Percentiles rank a stretch among this genome's conserved stretches.
phyloP scores from a whole-genome alignment of 768 basidiomycete genomes.

The Coprinellus micaceus region DNA sequence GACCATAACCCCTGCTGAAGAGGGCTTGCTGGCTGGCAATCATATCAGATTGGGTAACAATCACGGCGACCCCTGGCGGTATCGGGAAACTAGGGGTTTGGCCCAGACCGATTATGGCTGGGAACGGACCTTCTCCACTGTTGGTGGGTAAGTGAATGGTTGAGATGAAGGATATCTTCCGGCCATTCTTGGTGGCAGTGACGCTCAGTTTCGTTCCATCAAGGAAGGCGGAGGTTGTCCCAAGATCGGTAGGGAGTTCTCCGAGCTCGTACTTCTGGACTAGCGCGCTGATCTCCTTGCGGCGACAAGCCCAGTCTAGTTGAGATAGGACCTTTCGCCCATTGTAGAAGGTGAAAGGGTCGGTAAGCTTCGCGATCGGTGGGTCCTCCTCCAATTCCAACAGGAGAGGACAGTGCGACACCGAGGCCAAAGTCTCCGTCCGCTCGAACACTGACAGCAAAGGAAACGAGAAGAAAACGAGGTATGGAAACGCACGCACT shows the following conservation, averaged over 20 bases:
- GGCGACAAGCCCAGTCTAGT: neutral
- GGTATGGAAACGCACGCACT: too few species aligned
- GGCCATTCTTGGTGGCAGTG: neutral
- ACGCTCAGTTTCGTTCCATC: neutral
- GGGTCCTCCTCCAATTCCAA: too few species aligned
- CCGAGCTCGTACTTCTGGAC: neutral
- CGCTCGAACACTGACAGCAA: too few species aligned
- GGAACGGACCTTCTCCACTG: neutral
- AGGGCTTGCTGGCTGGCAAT: neutral
- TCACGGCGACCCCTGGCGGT: neutral
- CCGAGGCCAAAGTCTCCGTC: too few species aligned
- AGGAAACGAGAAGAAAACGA: too few species aligned
- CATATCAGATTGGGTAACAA: neutral
- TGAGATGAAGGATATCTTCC: neutral
- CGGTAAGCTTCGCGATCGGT: neutral
- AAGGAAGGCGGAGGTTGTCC: neutral
- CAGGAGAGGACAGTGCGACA: too few species aligned
- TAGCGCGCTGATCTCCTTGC: neutral
- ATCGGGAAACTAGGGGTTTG: neutral
- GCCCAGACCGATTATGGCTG: neutral
- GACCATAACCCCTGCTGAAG: neutral
- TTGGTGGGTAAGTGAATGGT: neutral
- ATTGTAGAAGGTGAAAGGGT: neutral
- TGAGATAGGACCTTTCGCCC: neutral
- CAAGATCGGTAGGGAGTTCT: neutral